Evolutionary conservation across 331 rosid species (phyloP), one percentile per base, ranked within the genome.

Genomic region (Malus hybrid): DNA sequence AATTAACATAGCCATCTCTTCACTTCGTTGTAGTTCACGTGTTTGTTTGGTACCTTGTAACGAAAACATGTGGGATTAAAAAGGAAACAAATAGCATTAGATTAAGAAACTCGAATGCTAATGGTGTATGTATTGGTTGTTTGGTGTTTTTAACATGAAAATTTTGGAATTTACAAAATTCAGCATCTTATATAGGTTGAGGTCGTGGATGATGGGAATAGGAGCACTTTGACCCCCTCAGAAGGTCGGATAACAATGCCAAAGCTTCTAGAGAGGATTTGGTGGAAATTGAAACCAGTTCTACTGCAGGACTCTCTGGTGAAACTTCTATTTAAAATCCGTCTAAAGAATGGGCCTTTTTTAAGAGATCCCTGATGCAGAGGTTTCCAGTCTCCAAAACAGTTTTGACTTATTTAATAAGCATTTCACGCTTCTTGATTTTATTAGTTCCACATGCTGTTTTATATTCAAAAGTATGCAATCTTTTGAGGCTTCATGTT

Each of bases 371-470:
- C 77, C 85, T 87, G 60, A 90, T 84, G 88, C 97, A 94, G 85
- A 83, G 87, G 76, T 94, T 94, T 85, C 93, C 97, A 33, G 90
- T 84, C 78, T 83, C 96, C 69, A 90, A 94, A 80, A 87, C 86
- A 87, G 85, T 94, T 73, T 87, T 90, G 15, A 42, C 89, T 81
- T 82, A 95, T 78, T 87, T 88, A 15, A 97, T 94, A 87, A 86
- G 96, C 67, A 72, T 33, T 34, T 80, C 62, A 66, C 31, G 33
- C 54, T 20, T 83, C 64, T 56, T 33, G 83, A 10, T 34, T 76
- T 7, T 10, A 62, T 12, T 64, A 32, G 11, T 18, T 65, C 36
- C 60, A 54, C 33, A 18, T 50, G 31, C 29, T 29, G 42, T 64
- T n/a, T 9, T 36, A 20, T 36, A 36, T 6, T 34, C 54, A 67